Evolutionary conservation across 257 asterid genomes (phyloP), one percentile per base, ranked within the genome.

Genomic region (Penstemon davidsonii): DNA sequence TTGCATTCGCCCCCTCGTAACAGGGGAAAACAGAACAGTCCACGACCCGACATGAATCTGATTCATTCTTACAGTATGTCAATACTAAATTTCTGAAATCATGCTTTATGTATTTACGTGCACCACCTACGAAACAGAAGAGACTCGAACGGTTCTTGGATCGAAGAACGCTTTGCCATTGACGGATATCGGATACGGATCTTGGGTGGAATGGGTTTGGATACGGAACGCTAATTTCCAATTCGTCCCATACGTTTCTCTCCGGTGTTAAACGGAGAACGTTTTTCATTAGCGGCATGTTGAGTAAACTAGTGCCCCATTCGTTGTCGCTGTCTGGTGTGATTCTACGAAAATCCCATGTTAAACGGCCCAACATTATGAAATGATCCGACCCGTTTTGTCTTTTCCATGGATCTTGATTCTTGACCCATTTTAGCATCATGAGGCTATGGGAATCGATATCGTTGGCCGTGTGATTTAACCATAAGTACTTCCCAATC

Each of bases 341-440:
- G 43, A 63, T 46, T 33, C 68, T 63, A 3, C 95, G 84, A 68
- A 87, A 87, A 77, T 85, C 95, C 95, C 95, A 87, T 0, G 95
- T 87, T 74, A 85, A 65, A 43, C 95, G 51, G 3, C 87, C 87
- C 3, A 83, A 56, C 36, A 84, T 56, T 4, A 74, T 87, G 76
- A 87, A 85, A 46, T 87, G 95, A 77, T 87, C 88, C 0, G 83
- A 82, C 46, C 87, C 91, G 71, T 82, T 81, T 69, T 65, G 67
- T 68, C 43, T 57, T 4, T 8, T 61, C 80, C 88, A 87, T 50
- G 67, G 43, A 3, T 61, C 56, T 11, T 76, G 85, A 0, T 47
- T 49, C 45, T 61, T 60, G 15, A 83, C 66, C 95, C 95, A 87
- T 62, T 70, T 57, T 4, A 87, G 77, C 83, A 83, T 68, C 82